phyloP scores from a whole-genome alignment of 495 filamentous ascomycete species.

The Penicillium fimorum region DNA sequence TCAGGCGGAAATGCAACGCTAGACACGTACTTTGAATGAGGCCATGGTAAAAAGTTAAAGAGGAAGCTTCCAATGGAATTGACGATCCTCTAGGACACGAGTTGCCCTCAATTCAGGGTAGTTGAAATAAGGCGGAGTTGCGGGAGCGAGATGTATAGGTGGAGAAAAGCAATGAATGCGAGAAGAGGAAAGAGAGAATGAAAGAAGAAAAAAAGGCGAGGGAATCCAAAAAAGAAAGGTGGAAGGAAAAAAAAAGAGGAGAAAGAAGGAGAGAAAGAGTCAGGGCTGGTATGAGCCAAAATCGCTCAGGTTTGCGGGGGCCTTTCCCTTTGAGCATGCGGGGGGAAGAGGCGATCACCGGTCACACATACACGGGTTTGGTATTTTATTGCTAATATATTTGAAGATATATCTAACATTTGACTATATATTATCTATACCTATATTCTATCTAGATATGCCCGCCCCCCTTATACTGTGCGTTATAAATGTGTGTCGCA shows the following conservation, averaged over 20 bases:
- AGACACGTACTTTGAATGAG: conserved; percentile 44
- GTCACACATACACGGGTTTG: conserved; percentile 17
- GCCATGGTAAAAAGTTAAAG: conserved; percentile 38
- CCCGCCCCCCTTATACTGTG: not conserved
- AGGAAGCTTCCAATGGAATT: conserved; percentile 34
- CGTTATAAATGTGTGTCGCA: not conserved
- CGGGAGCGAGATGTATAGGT: conserved; percentile 9
- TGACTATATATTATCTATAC: not conserved
- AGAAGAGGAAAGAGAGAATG: conserved; percentile 12
- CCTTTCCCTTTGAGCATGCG: conserved; percentile 37
- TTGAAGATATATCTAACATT: not conserved
- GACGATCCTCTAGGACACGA: conserved; percentile 31
- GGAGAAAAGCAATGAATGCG: conserved; percentile 14
- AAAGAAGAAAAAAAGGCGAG: conserved; percentile 10
- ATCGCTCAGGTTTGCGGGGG: conserved; percentile 36
- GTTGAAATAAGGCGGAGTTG: conserved; percentile 24
- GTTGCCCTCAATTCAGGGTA: conserved; percentile 28
- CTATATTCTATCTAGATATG: not conserved
- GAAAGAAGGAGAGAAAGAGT: conserved; percentile 24
- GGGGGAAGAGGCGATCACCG: conserved; percentile 21
- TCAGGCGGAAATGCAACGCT: not conserved
- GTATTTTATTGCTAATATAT: conserved; percentile 1
- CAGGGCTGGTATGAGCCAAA: conserved; percentile 32
- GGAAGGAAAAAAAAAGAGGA: conserved; percentile 22
- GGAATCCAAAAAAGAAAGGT: conserved; percentile 23